Evolutionary conservation across 352 stramenopile species (phyloP).

Genomic region (Phytophthora tentaculata): DNA sequence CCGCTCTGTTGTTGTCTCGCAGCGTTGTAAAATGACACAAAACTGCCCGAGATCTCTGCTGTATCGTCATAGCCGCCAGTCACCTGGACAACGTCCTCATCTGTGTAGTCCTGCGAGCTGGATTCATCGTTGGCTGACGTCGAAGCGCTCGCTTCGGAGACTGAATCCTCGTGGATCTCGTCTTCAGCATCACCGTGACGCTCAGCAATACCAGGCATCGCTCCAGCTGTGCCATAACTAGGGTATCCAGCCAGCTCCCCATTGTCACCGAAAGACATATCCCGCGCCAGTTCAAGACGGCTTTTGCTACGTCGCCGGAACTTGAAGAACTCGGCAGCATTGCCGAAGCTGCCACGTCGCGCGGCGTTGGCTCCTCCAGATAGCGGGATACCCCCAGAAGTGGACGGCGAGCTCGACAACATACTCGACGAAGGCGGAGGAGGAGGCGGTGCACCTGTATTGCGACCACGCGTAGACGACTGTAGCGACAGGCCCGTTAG

Average conservation of each 20-base stretch:
- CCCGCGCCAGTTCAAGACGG: constrained; percentile 75
- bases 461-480: constrained; percentile 51
- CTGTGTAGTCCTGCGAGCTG: constrained; percentile 66
- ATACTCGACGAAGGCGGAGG: constrained; percentile 26
- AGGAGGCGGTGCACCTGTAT: constrained; percentile 29
- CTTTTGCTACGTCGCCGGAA: constrained; percentile 89
- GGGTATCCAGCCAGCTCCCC: constrained; percentile 52
- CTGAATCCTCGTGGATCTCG: constrained; percentile 50
- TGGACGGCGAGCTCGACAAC: constrained; percentile 40
- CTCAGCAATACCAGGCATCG: constrained; percentile 83
- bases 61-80: constrained; percentile 69
- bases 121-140: constrained; percentile 66
- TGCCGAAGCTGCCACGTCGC: constrained; percentile 80
- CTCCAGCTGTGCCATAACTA: constrained; percentile 57
- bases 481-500: constrained; percentile 57
- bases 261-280: constrained; percentile 62
- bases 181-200: constrained; percentile 54
- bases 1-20: constrained; percentile 43
- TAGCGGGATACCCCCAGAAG: constrained; percentile 20
- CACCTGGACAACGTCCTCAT: constrained; percentile 70
- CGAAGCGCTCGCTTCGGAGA: constrained; percentile 53
- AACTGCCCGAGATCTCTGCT: constrained; percentile 67
- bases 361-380: constrained; percentile 35
- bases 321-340: constrained; percentile 87
- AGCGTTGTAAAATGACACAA: constrained; percentile 84